These are phyloP conservation scores for Erigeron canadensis DNA, from an alignment of 129 eudicot species.

Conservation along the genomic window DNA sequence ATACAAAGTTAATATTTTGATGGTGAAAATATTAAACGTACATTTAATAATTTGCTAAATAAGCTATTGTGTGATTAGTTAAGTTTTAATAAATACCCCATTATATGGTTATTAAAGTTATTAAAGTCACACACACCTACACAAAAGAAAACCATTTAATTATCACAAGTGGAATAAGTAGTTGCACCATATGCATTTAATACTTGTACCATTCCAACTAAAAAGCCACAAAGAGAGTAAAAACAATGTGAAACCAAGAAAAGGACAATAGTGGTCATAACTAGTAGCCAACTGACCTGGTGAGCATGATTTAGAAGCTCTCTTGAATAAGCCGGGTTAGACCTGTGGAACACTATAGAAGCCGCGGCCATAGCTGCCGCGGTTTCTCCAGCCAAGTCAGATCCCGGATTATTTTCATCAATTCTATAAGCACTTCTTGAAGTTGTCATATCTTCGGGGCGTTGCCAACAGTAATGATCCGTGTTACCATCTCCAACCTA, in stretches of 20 bases:
- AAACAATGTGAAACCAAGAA: neutral
- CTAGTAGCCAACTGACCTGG: conserved; percentile 49
- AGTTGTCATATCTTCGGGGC: conserved; percentile 99
- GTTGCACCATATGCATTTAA: conserved; percentile 20
- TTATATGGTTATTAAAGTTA: neutral
- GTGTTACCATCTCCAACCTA: conserved; percentile 99
- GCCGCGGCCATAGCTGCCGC: conserved; percentile 99
- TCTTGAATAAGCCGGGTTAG: conserved; percentile 64
- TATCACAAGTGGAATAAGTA: neutral
- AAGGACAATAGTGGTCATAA: neutral
- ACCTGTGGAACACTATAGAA: conserved; percentile 71
- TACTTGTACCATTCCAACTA: conserved; percentile 17
- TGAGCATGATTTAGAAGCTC: conserved; percentile 76
- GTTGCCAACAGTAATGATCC: conserved; percentile 98
- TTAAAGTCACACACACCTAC: neutral
- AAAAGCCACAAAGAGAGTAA: neutral
- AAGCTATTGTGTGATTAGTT: neutral
- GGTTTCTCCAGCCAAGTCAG: conserved; percentile 98
- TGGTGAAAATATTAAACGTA: neutral
- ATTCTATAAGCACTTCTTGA: conserved; percentile 80
- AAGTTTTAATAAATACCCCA: neutral
- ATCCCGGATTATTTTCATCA: conserved; percentile 84
- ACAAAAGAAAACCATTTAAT: neutral
- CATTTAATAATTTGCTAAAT: neutral
- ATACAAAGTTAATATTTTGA: neutral